phyloP scores from a whole-genome alignment of 2,329 filamentous ascomycete genomes.

The Xylariales sp. region DNA sequence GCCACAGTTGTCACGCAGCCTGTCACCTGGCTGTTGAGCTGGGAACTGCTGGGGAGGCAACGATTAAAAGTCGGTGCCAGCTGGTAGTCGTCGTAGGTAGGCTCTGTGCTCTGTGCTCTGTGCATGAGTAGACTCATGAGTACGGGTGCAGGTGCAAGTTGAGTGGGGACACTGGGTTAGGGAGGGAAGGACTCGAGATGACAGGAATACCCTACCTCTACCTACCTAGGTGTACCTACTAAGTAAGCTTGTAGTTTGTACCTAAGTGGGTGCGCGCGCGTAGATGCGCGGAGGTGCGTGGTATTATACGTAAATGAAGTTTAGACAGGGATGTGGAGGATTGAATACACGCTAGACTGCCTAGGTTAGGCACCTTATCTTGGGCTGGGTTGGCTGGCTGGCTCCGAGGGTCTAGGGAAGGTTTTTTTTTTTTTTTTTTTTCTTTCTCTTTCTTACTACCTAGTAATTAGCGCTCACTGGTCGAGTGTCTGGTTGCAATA shows the following conservation, averaged over 20 bases:
- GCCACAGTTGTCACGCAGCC: constrained; percentile 23
- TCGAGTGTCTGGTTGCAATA: too few species aligned
- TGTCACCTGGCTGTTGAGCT: not conserved
- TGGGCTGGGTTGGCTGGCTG: not conserved
- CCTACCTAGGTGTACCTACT: not conserved
- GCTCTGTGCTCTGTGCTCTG: not conserved
- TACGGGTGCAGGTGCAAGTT: too few species aligned
- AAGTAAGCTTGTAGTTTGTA: not conserved
- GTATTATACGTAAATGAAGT: not conserved
- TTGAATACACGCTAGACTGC: not conserved
- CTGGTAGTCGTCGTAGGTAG: not conserved
- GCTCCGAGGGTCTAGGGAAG: not conserved
- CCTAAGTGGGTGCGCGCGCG: not conserved
- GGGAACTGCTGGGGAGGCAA: not conserved
- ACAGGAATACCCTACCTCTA: constrained; percentile 1
- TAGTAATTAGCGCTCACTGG: not conserved
- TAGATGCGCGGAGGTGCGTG: not conserved
- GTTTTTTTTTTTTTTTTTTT: not conserved
- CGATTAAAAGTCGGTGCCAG: constrained; percentile 12
- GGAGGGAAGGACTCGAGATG: constrained; percentile 21
- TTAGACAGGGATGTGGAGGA: constrained; percentile 1
- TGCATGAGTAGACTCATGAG: not conserved
- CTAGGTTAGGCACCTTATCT: not conserved
- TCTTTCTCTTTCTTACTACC: not conserved
- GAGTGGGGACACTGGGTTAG: constrained; percentile 8